Base-by-base conservation (phyloP, 306 rosid species). In the Fragaria vesca region DNA sequence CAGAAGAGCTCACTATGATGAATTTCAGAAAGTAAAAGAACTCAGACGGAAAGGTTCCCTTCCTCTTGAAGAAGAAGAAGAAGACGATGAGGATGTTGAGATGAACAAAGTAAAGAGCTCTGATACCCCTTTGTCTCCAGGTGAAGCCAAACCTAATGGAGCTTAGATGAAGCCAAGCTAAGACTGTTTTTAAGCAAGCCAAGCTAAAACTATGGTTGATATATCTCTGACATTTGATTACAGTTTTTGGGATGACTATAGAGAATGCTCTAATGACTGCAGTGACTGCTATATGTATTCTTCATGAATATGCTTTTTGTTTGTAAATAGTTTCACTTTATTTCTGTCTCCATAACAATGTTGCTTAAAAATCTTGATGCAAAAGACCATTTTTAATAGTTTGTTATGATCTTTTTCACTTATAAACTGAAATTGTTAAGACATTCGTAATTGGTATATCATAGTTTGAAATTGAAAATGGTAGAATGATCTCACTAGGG, bases 1-100 rank as follows among this genome's bases (percentile, higher is more conserved):
- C 65, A 85, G 98, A 73, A 93, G 77, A 83, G 97, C 93, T 80
- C 98, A 93, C 81, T 93, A 93, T 58, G 89, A 93, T 82, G 98
- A 93, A 81, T 93, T 80, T 80, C 92, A 81, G 61, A 93, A 88
- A 87, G 93, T 91, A 45, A 90, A 77, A 87, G 98, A 91, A 86
- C 90, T 83, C 38, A 88, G 84, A 47, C 80, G 80, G 62, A 86
- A 83, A 21, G 93, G 89, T 50, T 85, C 97, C 26, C 51, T 80
- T 70, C n/a, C 73, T 5, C 93, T 72, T 18, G 91, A 91, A 12
- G 98, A 90, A 80, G 97, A 87, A 30, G 88, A 87, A 30, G 88
- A 91, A 0, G 95, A 87, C 26, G 88, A 81, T 28, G 52, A 63
- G 18, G 66, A 67, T 36, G 45, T 65, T 26, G 87, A 62, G 71